phyloP scores from a whole-genome alignment of 306 rosid genomes.

The Malus domestica region DNA sequence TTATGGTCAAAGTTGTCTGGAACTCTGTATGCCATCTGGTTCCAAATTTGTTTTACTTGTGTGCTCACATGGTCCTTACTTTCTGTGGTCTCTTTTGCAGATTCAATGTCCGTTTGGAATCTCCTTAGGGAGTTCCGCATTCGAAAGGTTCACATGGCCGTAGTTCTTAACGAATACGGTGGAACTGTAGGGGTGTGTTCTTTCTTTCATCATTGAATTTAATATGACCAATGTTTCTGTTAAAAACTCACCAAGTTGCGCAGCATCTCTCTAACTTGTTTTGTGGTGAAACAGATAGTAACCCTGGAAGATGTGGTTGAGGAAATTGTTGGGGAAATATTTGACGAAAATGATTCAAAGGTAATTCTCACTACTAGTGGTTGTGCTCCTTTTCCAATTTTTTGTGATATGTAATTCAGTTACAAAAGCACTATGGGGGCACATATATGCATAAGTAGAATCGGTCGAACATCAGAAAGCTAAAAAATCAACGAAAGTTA shows the following conservation, averaged over 20 bases:
- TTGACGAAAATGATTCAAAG: constrained; percentile 97
- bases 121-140: constrained; percentile 98
- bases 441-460: neutral
- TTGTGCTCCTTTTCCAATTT: neutral
- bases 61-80: neutral
- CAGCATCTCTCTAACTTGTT: neutral
- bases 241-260: neutral
- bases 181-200: constrained; percentile 96
- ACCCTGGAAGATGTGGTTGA: constrained; percentile 96
- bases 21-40: neutral
- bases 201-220: neutral
- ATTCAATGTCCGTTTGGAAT: constrained; percentile 99
- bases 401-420: neutral
- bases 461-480: neutral
- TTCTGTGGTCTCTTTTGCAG: constrained; percentile 42
- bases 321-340: constrained; percentile 98
- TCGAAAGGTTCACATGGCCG: constrained; percentile 99
- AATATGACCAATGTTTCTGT: neutral
- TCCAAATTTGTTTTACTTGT: neutral
- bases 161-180: constrained; percentile 95
- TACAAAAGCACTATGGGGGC: neutral
- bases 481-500: neutral
- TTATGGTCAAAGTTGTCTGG: neutral
- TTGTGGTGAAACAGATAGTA: constrained; percentile 50
- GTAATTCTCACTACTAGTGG: constrained; percentile 28